These are phyloP conservation scores for Aspergillus funiculosus DNA, from an alignment of 495 filamentous ascomycete species.

Conservation along the genomic window DNA sequence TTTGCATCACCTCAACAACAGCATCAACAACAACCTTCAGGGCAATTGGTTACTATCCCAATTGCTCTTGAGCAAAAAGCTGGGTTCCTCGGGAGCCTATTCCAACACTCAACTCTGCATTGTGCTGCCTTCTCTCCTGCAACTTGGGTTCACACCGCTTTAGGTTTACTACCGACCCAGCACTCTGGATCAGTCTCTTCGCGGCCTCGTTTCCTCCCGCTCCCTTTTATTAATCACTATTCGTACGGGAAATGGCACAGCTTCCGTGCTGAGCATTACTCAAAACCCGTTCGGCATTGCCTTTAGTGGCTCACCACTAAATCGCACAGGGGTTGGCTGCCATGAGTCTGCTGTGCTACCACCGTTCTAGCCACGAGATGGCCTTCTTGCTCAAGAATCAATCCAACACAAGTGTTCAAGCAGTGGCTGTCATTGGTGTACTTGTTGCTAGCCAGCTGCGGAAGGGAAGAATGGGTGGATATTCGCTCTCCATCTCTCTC, in stretches of 20 bases:
- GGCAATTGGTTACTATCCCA: background rate
- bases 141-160: conserved; percentile 22
- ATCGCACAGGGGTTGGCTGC: background rate
- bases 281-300: background rate
- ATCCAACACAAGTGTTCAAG: conserved; percentile 9
- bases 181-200: conserved; percentile 18
- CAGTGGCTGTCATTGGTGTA: conserved; percentile 8
- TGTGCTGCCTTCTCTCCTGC: conserved; percentile 1
- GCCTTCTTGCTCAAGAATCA: conserved; percentile 2
- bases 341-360: conserved; percentile 1
- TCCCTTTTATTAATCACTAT: conserved; percentile 10
- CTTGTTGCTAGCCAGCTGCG: background rate
- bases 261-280: conserved; percentile 8
- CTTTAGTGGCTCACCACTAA: background rate
- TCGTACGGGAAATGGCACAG: conserved; percentile 15
- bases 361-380: conserved; percentile 6
- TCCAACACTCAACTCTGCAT: background rate
- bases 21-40: conserved; percentile 3
- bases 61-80: background rate
- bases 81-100: background rate
- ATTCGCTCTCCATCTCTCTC: background rate
- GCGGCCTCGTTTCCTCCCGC: conserved; percentile 12
- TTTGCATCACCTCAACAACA: conserved; percentile 5
- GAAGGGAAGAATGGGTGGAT: conserved; percentile 5
- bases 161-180: conserved; percentile 23